Evolutionary conservation across 2,329 filamentous ascomycete genomes (phyloP).

Genomic region (Phymatotrichopsis omnivora): DNA sequence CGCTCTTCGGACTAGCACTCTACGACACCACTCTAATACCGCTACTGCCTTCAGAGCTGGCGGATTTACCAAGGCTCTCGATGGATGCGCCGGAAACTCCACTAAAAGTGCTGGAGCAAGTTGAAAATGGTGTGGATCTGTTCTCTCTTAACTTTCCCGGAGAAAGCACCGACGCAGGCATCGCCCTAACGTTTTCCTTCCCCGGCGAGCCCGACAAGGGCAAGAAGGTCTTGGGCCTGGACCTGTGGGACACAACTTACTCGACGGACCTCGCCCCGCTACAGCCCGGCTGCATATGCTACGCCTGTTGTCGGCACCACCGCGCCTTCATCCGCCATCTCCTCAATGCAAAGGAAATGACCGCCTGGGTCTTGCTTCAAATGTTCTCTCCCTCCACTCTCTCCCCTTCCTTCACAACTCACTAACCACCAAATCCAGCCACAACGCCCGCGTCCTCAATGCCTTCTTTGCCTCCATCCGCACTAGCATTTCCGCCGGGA

Average conservation of each 20-base stretch:
- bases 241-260: constrained; percentile 59
- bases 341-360: constrained; percentile 85
- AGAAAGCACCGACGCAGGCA: constrained; percentile 66
- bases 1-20: constrained; percentile 61
- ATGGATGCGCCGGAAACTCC: constrained; percentile 61
- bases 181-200: constrained; percentile 73
- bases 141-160: constrained; percentile 68
- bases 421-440: constrained; percentile 37
- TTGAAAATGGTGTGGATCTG: constrained; percentile 68
- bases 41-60: constrained; percentile 53
- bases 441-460: constrained; percentile 68
- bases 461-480: constrained; percentile 66
- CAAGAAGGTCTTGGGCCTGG: constrained; percentile 52
- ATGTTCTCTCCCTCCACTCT: constrained; percentile 36
- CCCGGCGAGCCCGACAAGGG: constrained; percentile 37
- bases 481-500: constrained; percentile 47
- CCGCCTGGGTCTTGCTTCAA: constrained; percentile 86
- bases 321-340: constrained; percentile 81
- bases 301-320: constrained; percentile 74
- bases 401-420: neutral
- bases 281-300: constrained; percentile 58
- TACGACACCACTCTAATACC: constrained; percentile 52
- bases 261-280: constrained; percentile 55
- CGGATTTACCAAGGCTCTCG: constrained; percentile 60
- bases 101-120: constrained; percentile 64